Evolutionary conservation across 2,329 filamentous ascomycete genomes (phyloP), one percentile per base, ranked within the genome.

Genomic region (Dactylellina sp.): DNA sequence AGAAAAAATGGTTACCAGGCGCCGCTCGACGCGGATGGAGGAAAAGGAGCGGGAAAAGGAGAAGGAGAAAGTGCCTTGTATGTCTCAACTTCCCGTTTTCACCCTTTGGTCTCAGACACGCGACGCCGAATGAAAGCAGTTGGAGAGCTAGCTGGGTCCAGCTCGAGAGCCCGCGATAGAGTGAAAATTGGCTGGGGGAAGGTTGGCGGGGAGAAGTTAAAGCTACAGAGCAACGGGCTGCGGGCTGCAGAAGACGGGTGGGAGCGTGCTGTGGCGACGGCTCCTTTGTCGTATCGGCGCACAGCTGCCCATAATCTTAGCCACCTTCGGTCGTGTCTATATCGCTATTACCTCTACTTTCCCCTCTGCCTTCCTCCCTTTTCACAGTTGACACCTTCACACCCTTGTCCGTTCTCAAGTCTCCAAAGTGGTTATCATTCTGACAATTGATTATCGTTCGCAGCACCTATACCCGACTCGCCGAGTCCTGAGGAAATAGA

Each of bases 11-110:
- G 60, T 56, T 9, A 72, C 68, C 0, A 65, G 70, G 32, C 70
- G 70, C 22, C 61, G 70, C 28, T 74, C 70, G 55, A 74, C 70
- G 20, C 53, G 70, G 70, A 61, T 52, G 49, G 61, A 74, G 42
- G 70, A 74, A 61, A 28, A 25, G 42, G 70, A 66, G 44, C 40
- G 49, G 28, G 70, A 74, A 55, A 62, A 57, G 40, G 70, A 66
- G 55, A 65, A 66, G 49, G 70, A 74, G 55, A 74, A 66, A 24
- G 53, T 55, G 22, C 70, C 62, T 24, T 56, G 70, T 74, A 74
- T 56, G 70, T 74, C 61, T 66, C 61, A 66, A 12, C 42, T 59
- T 74, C 24, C 70, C 56, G 70, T 37, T 20, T n/a, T 61, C 39
- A 16, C 5, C 22, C 40, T 39, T 40, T 24, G 57, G 47, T 50